Evolutionary conservation across 345 rosid species (phyloP).

Genomic region (Arabidopsis thaliana): DNA sequence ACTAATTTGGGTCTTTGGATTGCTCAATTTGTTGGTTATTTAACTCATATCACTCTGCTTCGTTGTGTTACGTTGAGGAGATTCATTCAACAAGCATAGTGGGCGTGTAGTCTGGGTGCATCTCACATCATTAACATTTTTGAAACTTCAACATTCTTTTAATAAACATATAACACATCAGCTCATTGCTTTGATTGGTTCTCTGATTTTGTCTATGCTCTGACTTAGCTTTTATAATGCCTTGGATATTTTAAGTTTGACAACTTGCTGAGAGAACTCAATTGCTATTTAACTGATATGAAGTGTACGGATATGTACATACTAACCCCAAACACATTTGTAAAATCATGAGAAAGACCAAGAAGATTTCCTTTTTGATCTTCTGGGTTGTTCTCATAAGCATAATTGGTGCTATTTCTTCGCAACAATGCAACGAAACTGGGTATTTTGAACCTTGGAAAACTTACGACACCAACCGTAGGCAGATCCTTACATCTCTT

Average conservation of each 20-base stretch:
- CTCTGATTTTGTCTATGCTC: constrained; percentile 17
- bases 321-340: neutral
- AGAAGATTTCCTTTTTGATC: neutral
- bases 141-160: constrained; percentile 15
- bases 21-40: constrained; percentile 10
- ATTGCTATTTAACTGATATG: neutral
- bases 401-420: neutral
- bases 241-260: neutral
- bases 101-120: neutral
- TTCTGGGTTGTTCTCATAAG: constrained; percentile 7
- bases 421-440: neutral
- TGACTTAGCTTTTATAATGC: constrained; percentile 24
- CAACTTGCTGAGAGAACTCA: constrained; percentile 29
- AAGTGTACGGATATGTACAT: constrained; percentile 36
- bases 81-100: constrained; percentile 8
- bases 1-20: neutral
- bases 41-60: neutral
- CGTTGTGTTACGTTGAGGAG: neutral
- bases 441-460: constrained; percentile 2
- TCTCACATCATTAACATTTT: constrained; percentile 13
- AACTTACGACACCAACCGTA: neutral
- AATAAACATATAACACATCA: constrained; percentile 15
- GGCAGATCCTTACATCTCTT: neutral
- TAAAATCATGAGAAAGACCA: neutral
- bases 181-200: constrained; percentile 10